A percentile compares a stretch with the other conserved stretches of the same genome.
Evolutionary conservation across 164 flowering plant genomes (phyloP).

Genomic region (Magnolia kwangsiensis): DNA sequence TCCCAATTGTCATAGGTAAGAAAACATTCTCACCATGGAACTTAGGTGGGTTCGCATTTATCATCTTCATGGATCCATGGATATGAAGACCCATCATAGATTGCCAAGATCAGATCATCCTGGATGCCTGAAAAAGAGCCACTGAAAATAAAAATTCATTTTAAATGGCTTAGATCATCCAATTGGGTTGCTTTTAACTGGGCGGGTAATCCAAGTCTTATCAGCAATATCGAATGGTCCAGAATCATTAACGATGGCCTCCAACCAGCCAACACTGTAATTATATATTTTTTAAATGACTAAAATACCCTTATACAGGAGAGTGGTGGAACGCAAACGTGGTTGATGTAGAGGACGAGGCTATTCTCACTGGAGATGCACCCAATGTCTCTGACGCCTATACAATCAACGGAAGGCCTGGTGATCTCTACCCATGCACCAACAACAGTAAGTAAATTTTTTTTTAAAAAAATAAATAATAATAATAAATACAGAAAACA

Average conservation of each 20-base stretch:
- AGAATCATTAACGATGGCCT: neutral
- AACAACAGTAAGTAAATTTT: slow-evolving; percentile 21
- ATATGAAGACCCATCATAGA: too few relatives aligned
- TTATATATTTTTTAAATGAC: neutral
- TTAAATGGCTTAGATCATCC: too few relatives aligned
- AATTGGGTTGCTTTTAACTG: too few relatives aligned
- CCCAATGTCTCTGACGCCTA: slow-evolving; percentile 54
- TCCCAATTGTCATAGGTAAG: slow-evolving; percentile 27
- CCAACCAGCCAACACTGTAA: neutral
- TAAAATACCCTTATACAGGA: slow-evolving; percentile 28
- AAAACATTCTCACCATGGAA: neutral
- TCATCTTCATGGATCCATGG: too few relatives aligned
- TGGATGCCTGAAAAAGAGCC: too few relatives aligned
- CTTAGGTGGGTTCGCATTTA: too few relatives aligned
- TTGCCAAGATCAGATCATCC: too few relatives aligned
- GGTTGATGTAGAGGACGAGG: slow-evolving; percentile 42
- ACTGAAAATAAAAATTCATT: too few relatives aligned
- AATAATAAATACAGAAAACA: too few relatives aligned
- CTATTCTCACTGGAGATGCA: slow-evolving; percentile 26
- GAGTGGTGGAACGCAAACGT: slow-evolving; percentile 78
- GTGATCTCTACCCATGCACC: slow-evolving; percentile 52
- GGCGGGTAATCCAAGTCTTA: too few relatives aligned
- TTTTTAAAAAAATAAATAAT: too few relatives aligned
- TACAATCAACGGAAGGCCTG: slow-evolving; percentile 72
- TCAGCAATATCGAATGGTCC: too few relatives aligned